Base-by-base conservation (phyloP, 2,329 filamentous ascomycete species). In the Beauveria sp. region DNA sequence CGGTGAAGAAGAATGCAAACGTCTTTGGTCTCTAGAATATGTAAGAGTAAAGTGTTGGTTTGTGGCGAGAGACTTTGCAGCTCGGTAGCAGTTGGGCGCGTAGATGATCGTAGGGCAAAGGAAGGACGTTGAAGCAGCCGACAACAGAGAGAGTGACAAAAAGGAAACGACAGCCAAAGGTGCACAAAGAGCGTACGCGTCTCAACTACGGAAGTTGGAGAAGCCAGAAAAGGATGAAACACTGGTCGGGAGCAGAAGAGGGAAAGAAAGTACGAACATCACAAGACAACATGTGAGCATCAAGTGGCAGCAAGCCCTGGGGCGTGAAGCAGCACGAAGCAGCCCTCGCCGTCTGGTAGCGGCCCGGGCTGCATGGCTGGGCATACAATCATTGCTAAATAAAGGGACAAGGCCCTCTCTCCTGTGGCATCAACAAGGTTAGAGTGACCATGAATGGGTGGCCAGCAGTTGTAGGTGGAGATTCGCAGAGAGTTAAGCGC, bases 151-250 rank as follows among this genome's bases (percentile, higher is more conserved):
- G 31, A 50, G 20, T 34, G 31, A 49, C 42, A 14, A 57, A 24
- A 56, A 49, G 50, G 51, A 55, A 61, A 43, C 14, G 14, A 49
- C 34, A 38, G 18, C 42, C 55, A n/a, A 31, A 26, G 52, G 45
- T 34, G 45, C 38, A 60, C 58, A 53, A 60, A 18, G 59, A 61
- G 59, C 42, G 59, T 61, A 49, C 31, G 38, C 50, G 59, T 61
- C 59, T 38, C 53, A 51, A 26, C 40, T 26, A 52, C 43, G 26
- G 48, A 49, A 28, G 22, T 49, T 55, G 50, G 16, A 55, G n/a
- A 42, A 61, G 16, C 10, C 38, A 54, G 18, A 20, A 61, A 28
- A 18, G 6, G n/a, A 14, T 53, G 53, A 58, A 62, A 62, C 53
- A 53, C 22, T 40, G 6, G 8, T 16, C 6, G 18, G 20, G 26